Conservation (phyloP, 345 rosid genomes). For the Carallia brachiata region DNA sequence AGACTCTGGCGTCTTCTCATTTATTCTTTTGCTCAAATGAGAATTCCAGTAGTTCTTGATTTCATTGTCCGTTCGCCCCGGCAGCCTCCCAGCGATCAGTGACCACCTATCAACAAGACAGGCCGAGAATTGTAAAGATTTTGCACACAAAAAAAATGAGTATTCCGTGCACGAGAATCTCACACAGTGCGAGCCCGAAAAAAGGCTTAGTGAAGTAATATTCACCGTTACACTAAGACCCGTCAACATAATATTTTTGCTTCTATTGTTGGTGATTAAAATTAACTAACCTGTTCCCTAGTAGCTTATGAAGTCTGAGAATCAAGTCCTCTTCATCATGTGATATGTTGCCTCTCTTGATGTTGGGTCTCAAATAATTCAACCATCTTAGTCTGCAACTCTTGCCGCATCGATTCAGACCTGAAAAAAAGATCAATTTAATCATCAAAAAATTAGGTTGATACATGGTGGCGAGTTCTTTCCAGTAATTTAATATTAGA, state of each 20-base stretch:
- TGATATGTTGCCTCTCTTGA: constrained; percentile 66
- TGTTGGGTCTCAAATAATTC: constrained; percentile 59
- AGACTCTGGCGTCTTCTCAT: constrained; percentile 14
- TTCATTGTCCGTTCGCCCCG: constrained; percentile 71
- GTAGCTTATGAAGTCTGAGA: constrained; percentile 53
- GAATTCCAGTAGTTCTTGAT: constrained; percentile 75
- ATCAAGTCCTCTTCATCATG: constrained; percentile 58
- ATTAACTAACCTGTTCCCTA: constrained; percentile 47
- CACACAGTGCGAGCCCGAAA: too few species aligned
- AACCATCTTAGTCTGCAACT: constrained; percentile 69
- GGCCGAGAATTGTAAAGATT: too few species aligned
- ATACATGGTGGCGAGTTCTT: background rate
- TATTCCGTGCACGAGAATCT: background rate
- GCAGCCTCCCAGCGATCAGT: constrained; percentile 69
- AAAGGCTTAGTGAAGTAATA: too few species aligned
- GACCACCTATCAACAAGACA: constrained; percentile 45
- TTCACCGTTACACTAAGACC: too few species aligned
- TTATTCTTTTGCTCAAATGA: constrained; percentile 58
- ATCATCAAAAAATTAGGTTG: background rate
- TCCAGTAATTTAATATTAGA: background rate
- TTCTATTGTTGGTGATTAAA: background rate
- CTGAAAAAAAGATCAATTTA: constrained; percentile 22
- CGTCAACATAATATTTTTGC: too few species aligned
- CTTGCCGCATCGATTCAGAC: constrained; percentile 54
- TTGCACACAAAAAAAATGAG: too few species aligned